Evolutionary conservation across 148 eudicot genomes (phyloP).

Genomic region (Persicaria maculosa): DNA sequence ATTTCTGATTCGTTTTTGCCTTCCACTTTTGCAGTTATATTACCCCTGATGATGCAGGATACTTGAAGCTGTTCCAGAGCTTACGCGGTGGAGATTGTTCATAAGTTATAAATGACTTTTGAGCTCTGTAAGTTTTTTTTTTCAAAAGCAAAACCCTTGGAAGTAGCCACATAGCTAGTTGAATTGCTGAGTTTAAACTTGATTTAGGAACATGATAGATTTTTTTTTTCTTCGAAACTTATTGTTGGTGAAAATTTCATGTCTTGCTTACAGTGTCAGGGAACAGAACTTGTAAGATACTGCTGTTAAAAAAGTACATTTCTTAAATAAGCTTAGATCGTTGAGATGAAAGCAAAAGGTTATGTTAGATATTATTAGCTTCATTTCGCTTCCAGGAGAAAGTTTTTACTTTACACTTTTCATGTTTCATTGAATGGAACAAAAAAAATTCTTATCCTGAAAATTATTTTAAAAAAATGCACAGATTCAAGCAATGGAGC

Average conservation of each 20-base stretch:
- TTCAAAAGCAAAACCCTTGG: neutral
- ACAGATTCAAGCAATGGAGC: neutral
- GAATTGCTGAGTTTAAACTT: neutral
- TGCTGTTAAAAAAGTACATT: no score
- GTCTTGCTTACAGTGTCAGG: neutral
- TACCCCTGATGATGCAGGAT: slow-evolving; percentile 62
- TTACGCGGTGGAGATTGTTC: slow-evolving; percentile 10
- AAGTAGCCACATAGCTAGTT: neutral
- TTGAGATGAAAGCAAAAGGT: neutral
- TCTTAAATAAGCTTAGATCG: neutral
- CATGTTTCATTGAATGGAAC: neutral
- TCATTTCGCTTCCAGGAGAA: neutral
- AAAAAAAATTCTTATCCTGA: neutral
- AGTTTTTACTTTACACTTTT: neutral
- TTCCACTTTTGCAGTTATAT: slow-evolving; percentile 47
- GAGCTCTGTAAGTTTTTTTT: neutral
- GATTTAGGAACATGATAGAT: neutral
- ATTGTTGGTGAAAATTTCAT: neutral
- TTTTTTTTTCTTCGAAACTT: neutral
- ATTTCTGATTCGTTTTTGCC: neutral
- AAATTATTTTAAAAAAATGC: neutral
- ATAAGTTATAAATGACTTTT: neutral
- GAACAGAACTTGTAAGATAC: neutral
- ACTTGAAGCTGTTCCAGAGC: slow-evolving; percentile 72
- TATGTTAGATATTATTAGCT: neutral